phyloP scores from a whole-genome alignment of 1,284 basidiomycete species.

The Mycosarcoma mackinlayi region DNA sequence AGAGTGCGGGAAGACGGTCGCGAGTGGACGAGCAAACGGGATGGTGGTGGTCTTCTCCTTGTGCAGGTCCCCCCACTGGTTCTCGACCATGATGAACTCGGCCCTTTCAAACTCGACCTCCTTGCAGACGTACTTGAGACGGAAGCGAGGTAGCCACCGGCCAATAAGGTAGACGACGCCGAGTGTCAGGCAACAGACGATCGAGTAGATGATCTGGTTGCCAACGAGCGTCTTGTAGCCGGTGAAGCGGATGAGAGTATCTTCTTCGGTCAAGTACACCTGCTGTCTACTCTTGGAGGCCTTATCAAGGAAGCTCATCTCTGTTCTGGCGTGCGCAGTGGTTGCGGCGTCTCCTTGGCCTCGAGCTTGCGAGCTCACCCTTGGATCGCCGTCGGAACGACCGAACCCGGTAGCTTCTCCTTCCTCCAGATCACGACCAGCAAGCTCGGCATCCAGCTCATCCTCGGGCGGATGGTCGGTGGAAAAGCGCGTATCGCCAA shows the following conservation, averaged over 20 bases:
- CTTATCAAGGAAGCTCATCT: conserved; percentile 63
- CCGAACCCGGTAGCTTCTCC: conserved; percentile 43
- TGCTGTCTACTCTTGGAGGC: conserved; percentile 75
- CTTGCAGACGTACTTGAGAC: conserved; percentile 86
- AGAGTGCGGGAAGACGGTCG: conserved; percentile 63
- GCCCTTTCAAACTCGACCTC: conserved; percentile 85
- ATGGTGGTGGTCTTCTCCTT: conserved; percentile 53
- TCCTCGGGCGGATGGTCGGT: conserved; percentile 58
- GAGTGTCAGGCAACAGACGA: conserved; percentile 77
- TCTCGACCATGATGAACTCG: conserved; percentile 83
- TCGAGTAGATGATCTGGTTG: conserved; percentile 79
- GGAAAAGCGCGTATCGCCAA: conserved; percentile 59
- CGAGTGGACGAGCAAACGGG: conserved; percentile 63
- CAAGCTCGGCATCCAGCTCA: conserved; percentile 59
- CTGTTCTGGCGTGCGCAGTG: conserved; percentile 15
- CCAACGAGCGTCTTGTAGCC: conserved; percentile 82
- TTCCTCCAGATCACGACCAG: conserved; percentile 35
- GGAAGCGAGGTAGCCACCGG: conserved; percentile 90
- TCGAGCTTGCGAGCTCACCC: conserved; percentile 12
- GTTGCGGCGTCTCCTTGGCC: background rate
- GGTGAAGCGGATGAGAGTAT: conserved; percentile 85
- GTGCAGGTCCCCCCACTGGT: conserved; percentile 66
- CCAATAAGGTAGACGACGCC: conserved; percentile 85
- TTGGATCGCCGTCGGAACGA: conserved; percentile 32
- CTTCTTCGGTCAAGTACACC: conserved; percentile 90